Base-by-base conservation (phyloP, 2,329 filamentous ascomycete genomes). In the Seiridium unicorne region DNA sequence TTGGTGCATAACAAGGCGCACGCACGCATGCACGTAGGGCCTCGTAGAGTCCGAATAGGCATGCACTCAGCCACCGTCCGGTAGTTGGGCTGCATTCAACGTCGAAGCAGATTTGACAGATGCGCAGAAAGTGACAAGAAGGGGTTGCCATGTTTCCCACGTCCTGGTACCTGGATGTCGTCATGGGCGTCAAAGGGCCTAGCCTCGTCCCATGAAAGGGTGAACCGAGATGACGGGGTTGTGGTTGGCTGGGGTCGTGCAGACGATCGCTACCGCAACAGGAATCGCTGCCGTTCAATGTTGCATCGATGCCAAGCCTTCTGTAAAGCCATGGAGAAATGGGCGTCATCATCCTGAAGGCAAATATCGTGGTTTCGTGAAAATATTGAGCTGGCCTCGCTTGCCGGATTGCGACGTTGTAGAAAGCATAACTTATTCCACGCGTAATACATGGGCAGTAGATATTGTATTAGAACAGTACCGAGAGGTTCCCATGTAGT, bases 121-220 rank as follows among this genome's bases (percentile, higher is more conserved):
- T n/a, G 10, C 18, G 34, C 35, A 10, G 38, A 31, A 2, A 13
- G 10, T n/a, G 11, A 13, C 31, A 51, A 34, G 35, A 35, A n/a
- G 34, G 31, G 49, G 34, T 31, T 34, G 34, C 46, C 32, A 35
- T 53, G 49, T 18, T 53, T 13, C 26, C 26, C 26, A 48, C n/a
- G 13, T n/a, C 7, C 26, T 31, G 42, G 54, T 57, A 46, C 54
- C 54, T 57, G 54, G 11, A 57, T 57, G 54, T 57, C 54, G 54
- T 57, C 54, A 57, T 57, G n/a, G 54, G n/a, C 18, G 34, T 46
- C 26, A 35, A 57, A 38, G 44, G 26, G 40, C 54, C 26, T n/a
- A n/a, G 8, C 32, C 18, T 44, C 38, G 2, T 26, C 49, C 49
- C 49, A 5, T 13, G 38, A 38, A 36, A 40, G 35, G 32, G 49